phyloP scores from a whole-genome alignment of 192 early-diverging fungal species.

The Backusella psychrophila region DNA sequence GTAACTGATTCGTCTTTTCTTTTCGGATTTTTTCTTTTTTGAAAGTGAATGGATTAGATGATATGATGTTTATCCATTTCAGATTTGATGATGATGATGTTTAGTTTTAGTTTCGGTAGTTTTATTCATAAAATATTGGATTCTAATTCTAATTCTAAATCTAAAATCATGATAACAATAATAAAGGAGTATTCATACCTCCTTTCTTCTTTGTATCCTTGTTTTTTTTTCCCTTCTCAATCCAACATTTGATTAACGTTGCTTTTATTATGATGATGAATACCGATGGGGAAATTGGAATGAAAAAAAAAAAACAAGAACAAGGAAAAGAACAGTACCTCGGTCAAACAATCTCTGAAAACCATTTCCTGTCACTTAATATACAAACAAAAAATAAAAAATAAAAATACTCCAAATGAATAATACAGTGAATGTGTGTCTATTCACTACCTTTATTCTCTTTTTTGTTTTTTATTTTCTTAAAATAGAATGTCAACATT shows the following conservation, averaged over 20 bases:
- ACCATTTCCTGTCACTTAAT: not conserved
- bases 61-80: too few species aligned
- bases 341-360: not conserved
- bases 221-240: too few species aligned
- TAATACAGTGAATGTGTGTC: not conserved
- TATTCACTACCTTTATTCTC: not conserved
- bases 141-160: not conserved
- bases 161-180: too few species aligned
- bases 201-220: too few species aligned
- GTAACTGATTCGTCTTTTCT: not conserved
- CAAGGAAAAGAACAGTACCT: not conserved
- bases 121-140: not conserved
- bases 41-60: not conserved
- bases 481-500: not conserved
- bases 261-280: too few species aligned
- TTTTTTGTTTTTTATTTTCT: not conserved
- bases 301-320: not conserved
- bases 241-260: too few species aligned
- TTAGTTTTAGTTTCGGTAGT: not conserved
- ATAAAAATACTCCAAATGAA: not conserved
- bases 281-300: too few species aligned
- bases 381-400: not conserved
- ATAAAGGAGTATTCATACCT: too few species aligned
- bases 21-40: not conserved
- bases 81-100: not conserved